Evolutionary conservation across 78 protist species (phyloP).

Genomic region (Polysphondylium violaceum): DNA sequence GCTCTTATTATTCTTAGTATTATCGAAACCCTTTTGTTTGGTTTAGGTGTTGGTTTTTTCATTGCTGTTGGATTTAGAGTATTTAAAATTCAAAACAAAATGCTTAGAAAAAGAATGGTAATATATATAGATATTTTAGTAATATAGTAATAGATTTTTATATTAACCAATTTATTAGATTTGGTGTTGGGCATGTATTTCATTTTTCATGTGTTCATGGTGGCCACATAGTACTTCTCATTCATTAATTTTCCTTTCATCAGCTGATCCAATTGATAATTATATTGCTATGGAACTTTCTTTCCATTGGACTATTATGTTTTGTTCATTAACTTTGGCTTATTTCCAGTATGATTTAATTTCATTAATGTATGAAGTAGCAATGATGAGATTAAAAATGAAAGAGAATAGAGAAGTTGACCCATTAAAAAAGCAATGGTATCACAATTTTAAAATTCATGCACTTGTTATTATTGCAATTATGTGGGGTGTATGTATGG

Average conservation of each 20-base stretch:
- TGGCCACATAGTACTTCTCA: slow-evolving; percentile 78
- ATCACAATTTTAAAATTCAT: slow-evolving; percentile 14
- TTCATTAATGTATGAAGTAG: slow-evolving; percentile 74
- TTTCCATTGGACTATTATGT: slow-evolving; percentile 73
- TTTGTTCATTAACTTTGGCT: slow-evolving; percentile 7
- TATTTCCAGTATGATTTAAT: slow-evolving; percentile 75
- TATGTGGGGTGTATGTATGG: background rate
- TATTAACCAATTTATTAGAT: background rate
- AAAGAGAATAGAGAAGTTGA: slow-evolving; percentile 48
- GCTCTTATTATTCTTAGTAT: slow-evolving; percentile 20
- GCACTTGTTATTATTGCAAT: background rate
- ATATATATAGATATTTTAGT: background rate
- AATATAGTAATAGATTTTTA: background rate
- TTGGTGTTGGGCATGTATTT: slow-evolving; percentile 31
- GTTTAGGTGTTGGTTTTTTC: slow-evolving; percentile 48
- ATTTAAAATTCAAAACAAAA: slow-evolving; percentile 42
- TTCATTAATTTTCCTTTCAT: slow-evolving; percentile 17
- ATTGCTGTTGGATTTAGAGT: slow-evolving; percentile 54
- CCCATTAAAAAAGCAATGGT: slow-evolving; percentile 23
- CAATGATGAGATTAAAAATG: slow-evolving; percentile 77
- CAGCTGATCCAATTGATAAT: background rate
- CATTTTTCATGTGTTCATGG: slow-evolving; percentile 38
- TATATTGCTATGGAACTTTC: slow-evolving; percentile 53
- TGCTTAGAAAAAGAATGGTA: slow-evolving; percentile 60
- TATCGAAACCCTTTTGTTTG: slow-evolving; percentile 58